A percentile compares a stretch with the other conserved stretches of the same genome.
Evolutionary conservation across 2,329 filamentous ascomycete species (phyloP).

Genomic region (Hypocrella siamensis): DNA sequence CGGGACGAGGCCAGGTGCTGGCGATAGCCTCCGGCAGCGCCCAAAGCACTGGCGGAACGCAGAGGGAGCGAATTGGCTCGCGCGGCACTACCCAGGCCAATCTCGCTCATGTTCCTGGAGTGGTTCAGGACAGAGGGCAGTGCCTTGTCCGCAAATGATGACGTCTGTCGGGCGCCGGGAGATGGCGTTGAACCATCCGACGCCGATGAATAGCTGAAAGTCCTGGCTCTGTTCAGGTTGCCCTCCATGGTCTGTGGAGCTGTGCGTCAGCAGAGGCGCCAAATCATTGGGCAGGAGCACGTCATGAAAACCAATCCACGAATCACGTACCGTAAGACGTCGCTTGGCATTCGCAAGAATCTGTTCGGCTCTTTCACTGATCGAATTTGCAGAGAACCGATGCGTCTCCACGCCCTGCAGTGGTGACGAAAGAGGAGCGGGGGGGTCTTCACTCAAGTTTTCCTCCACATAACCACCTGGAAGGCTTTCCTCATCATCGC

Average conservation of each 20-base stretch:
- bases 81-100: slow-evolving; percentile 10
- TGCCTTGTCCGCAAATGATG: slow-evolving; percentile 9
- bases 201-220: slow-evolving; percentile 30
- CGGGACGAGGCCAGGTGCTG: slow-evolving; percentile 28
- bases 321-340: slow-evolving; percentile 64
- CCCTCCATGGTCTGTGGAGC: slow-evolving; percentile 76
- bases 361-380: slow-evolving; percentile 73
- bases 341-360: slow-evolving; percentile 89
- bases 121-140: slow-evolving; percentile 8
- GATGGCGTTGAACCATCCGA: slow-evolving; percentile 38
- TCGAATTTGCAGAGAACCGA: slow-evolving; percentile 53
- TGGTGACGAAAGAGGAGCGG: slow-evolving; percentile 4
- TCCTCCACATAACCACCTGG: slow-evolving; percentile 40
- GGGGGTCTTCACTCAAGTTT: slow-evolving; percentile 13
- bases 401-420: slow-evolving; percentile 26
- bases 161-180: slow-evolving; percentile 18
- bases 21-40: slow-evolving; percentile 41
- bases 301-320: too few species aligned
- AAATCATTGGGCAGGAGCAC: background rate
- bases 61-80: slow-evolving; percentile 23
- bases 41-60: slow-evolving; percentile 49
- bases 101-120: slow-evolving; percentile 17
- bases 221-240: slow-evolving; percentile 66
- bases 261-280: background rate
- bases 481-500: slow-evolving; percentile 52